Base-by-base conservation (phyloP, 805 yeast genomes). In the Starmerella khaoyaiensis region DNA sequence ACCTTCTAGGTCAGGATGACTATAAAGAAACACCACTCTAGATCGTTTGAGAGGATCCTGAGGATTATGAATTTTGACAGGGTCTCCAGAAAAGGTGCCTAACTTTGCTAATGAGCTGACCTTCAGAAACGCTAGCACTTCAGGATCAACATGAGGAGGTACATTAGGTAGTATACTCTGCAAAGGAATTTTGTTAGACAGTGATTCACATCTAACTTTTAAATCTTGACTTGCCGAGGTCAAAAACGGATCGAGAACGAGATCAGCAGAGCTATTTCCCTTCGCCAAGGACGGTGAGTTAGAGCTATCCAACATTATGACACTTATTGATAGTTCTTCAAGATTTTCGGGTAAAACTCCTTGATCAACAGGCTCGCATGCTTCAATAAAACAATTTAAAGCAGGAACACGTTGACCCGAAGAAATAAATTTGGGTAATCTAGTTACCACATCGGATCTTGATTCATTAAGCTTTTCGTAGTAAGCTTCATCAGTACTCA, bases 301-400 rank as follows among this genome's bases (percentile, higher is more conserved):
- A 4, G 8, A 6, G 17, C 14, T 21, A 17, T 31, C 35, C 16
- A 31, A 22, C 27, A 31, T n/a, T n/a, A n/a, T n/a, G n/a, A n/a
- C 35, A 22, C 35, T 31, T n/a, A 31, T 21, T 6, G 27, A 5
- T 21, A 22, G 7, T 30, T 18, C 15, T 10, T 16, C 5, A 9
- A 5, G 33, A 14, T 33, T 23, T 1, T 57, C 54, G 1, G 45
- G 39, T 16, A 59, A 54, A 1, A 78, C 46, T 1, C 94, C 94
- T 52, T 80, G 93, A 28, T 68, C 71, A 2, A 72, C 65, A 0
- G 93, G 93, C 47, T 80, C 93, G 53, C 83, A 72, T 18, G 75
- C 65, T 3, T 69, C 48, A 3, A 81, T 66, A 5, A 51, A 49
- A 16, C 79, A 79, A 44, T 67, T 65, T 15, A 72, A 49, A 4